Conservation (phyloP, 768 basidiomycete species). For the Cystofilobasidium bisporidii region DNA sequence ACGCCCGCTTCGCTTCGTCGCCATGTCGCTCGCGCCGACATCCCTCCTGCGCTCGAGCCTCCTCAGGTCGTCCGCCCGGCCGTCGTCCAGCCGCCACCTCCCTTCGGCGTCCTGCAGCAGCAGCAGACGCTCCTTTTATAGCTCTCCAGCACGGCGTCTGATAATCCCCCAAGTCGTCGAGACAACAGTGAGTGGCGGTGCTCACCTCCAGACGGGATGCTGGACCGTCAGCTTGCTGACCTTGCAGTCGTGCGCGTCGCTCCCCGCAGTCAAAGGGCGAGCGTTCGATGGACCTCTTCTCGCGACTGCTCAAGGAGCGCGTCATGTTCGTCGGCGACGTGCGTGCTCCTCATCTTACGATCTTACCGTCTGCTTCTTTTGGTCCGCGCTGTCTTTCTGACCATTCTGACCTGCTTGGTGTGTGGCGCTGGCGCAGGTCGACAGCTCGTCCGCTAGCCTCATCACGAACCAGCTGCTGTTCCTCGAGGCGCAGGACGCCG, state of each 20-base stretch:
- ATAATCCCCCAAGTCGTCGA: slow-evolving; percentile 21
- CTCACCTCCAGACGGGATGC: no score
- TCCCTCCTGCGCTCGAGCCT: background rate
- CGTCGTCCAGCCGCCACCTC: background rate
- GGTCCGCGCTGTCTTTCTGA: no score
- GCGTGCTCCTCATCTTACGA: slow-evolving; percentile 20
- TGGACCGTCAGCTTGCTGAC: no score
- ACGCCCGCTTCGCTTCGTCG: no score
- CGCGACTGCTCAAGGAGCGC: slow-evolving; percentile 78
- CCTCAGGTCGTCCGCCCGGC: background rate
- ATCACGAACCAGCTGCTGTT: slow-evolving; percentile 87
- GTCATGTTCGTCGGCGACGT: slow-evolving; percentile 95
- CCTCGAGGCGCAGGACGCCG: slow-evolving; percentile 88
- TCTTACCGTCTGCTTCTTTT: no score
- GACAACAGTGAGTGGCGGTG: slow-evolving; percentile 8
- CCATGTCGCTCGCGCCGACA: background rate
- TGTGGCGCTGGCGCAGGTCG: slow-evolving; percentile 50
- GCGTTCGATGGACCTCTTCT: slow-evolving; percentile 75
- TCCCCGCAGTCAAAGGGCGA: slow-evolving; percentile 17
- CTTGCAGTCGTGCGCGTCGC: no score
- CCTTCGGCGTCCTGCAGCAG: background rate
- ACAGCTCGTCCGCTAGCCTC: slow-evolving; percentile 73
- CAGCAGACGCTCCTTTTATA: background rate
- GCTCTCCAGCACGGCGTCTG: no score
- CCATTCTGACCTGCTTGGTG: background rate